Evolutionary conservation across 2,329 filamentous ascomycete species (phyloP).

Genomic region (Amphichorda felina): DNA sequence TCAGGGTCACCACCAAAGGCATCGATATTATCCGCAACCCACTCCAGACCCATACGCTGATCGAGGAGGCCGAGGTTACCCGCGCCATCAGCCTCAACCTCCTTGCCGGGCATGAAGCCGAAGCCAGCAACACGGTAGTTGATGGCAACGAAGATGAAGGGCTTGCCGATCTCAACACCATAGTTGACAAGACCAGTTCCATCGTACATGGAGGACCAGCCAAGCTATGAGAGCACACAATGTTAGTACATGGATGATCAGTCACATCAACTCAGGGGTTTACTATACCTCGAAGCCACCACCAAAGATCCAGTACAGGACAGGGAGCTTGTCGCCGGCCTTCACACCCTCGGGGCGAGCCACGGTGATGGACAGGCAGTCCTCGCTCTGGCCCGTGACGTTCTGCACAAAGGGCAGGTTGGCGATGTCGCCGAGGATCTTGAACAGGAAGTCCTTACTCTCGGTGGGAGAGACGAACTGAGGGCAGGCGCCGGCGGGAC

Average conservation of each 20-base stretch:
- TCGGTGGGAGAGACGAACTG: constrained; percentile 41
- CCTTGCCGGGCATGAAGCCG: constrained; percentile 46
- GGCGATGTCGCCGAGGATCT: constrained; percentile 23
- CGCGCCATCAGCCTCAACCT: constrained; percentile 41
- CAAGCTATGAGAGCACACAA: constrained; percentile 10
- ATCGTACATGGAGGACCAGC: constrained; percentile 23
- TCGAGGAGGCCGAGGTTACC: constrained; percentile 50
- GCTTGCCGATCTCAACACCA: constrained; percentile 31
- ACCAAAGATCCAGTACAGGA: constrained; percentile 46
- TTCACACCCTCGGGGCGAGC: constrained; percentile 30
- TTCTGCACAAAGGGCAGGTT: constrained; percentile 32
- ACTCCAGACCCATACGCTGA: constrained; percentile 47
- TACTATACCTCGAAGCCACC: constrained; percentile 28
- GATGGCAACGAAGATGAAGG: constrained; percentile 50
- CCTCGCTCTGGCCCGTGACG: constrained; percentile 30
- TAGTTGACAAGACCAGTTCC: constrained; percentile 18
- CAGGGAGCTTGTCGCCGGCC: constrained; percentile 32
- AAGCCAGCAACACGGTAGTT: constrained; percentile 49
- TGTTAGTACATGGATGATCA: no score
- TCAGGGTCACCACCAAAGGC: constrained; percentile 54
- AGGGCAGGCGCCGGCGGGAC: constrained; percentile 51
- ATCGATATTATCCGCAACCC: constrained; percentile 53
- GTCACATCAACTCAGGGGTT: no score
- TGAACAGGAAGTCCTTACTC: constrained; percentile 16
- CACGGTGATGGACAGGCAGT: constrained; percentile 38